A percentile compares a stretch with the other conserved stretches of the same genome.
These are phyloP conservation scores for Pistacia atlantica DNA, from an alignment of 345 rosid genomes.

Conservation along the genomic window DNA sequence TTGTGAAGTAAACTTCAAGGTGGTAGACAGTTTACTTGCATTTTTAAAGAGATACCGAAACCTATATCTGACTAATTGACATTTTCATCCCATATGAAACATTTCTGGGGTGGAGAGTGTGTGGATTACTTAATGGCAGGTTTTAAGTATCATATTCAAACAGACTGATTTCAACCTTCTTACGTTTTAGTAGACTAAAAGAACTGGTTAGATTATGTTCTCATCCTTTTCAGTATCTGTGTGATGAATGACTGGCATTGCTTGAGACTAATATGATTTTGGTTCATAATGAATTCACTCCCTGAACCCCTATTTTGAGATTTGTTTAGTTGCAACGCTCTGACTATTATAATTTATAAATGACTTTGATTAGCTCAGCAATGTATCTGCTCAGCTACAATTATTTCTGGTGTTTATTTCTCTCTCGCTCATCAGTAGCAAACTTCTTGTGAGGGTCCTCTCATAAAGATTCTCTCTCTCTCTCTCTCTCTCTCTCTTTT, in stretches of 20 bases:
- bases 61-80: background rate
- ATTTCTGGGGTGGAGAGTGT: background rate
- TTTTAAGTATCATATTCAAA: slow-evolving; percentile 3
- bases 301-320: background rate
- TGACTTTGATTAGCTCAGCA: background rate
- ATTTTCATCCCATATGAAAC: background rate
- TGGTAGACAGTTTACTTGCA: background rate
- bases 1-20: background rate
- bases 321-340: background rate
- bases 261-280: slow-evolving; percentile 2
- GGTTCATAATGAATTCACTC: background rate
- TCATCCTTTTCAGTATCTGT: background rate
- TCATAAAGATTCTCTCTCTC: background rate
- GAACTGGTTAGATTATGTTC: background rate
- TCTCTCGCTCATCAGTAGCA: background rate
- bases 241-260: background rate
- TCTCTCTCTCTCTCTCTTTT: too few species aligned
- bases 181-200: background rate
- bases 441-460: background rate
- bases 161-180: background rate
- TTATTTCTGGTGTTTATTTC: background rate
- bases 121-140: background rate
- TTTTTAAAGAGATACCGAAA: background rate
- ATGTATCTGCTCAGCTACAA: background rate
- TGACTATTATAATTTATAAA: background rate